Base-by-base conservation (phyloP, 176 grass and related monocot species). In the Hsuehochloa calcarea region DNA sequence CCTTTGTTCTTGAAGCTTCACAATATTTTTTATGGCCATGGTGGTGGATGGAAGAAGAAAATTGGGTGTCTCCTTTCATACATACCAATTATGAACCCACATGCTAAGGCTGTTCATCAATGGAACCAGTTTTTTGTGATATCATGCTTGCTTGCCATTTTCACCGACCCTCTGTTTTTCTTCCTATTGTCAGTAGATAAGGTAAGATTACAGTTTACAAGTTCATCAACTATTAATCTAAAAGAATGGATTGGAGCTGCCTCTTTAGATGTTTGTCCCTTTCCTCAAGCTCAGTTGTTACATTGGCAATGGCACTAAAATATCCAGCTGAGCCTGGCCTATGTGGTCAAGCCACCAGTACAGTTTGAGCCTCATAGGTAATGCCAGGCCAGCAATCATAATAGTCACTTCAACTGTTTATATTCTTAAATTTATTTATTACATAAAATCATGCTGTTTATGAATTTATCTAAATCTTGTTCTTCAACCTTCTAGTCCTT, bases 91-190 rank as follows among this genome's bases (percentile, higher is more conserved):
- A 90, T 94, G 89, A 94, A 94, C 66, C 95, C 92, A 51, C 90
- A 94, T 76, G 88, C 78, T n/a, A 97, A 93, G 78, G 55, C 58
- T 72, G 90, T 97, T 78, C 92, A 91, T 17, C 90, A 47, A 39
- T 94, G 92, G 95, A 97, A 97, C 75, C 63, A 91, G 29, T 93
- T 97, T 69, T 94, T 97, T 52, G 90, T 91, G 12, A 93, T 97
- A 85, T 97, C 95, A 69, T 97, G 92, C 87, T 80, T 97, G 64
- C 14, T 94, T 51, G 71, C 95, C 63, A 94, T 97, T 88, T 97
- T 97, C 65, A 90, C 90, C 0, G 90, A 97, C 40, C 95, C 95
- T 38, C 77, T 97, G 7, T 94, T 97, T 69, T 94, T 97, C 90
- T 97, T 97, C 80, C 72, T 93, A 45, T 65, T 94, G 40, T 91